Evolutionary conservation across 768 basidiomycete genomes (phyloP).

Genomic region (Tephrocybe sp.): DNA sequence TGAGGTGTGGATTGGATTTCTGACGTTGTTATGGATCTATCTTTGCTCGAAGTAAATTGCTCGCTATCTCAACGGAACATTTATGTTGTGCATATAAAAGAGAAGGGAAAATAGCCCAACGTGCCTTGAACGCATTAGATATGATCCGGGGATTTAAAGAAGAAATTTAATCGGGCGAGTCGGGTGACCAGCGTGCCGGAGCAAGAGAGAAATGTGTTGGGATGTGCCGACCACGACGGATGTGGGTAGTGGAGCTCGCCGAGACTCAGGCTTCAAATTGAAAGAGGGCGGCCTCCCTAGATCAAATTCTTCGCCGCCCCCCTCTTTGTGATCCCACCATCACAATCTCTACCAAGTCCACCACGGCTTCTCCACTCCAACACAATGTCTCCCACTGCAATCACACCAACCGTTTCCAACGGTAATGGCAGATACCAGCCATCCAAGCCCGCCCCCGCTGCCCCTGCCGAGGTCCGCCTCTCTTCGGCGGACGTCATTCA

Average conservation of each 20-base stretch:
- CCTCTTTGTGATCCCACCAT: constrained; percentile 11
- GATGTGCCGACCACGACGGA: no score
- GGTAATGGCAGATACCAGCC: constrained; percentile 20
- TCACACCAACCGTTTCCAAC: constrained; percentile 16
- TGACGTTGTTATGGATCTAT: not conserved
- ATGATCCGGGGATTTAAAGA: no score
- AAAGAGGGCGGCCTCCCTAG: no score
- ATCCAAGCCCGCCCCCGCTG: constrained; percentile 8
- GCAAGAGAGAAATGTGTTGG: no score
- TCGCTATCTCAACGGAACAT: no score
- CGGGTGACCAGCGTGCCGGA: no score
- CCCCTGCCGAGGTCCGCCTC: constrained; percentile 25
- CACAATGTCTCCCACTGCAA: constrained; percentile 24
- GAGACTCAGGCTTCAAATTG: no score
- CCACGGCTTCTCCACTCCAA: not conserved
- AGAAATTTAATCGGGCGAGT: no score
- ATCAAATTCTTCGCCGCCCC: constrained; percentile 2
- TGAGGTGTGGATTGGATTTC: constrained; percentile 21
- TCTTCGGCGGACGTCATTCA: constrained; percentile 71
- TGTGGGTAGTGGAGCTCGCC: no score
- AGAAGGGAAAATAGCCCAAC: no score
- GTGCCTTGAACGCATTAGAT: no score
- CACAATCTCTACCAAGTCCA: constrained; percentile 7
- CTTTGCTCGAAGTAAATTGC: not conserved
- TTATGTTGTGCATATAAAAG: no score